Conservation (phyloP, 1,284 basidiomycete genomes). For the Ustilago curta region DNA sequence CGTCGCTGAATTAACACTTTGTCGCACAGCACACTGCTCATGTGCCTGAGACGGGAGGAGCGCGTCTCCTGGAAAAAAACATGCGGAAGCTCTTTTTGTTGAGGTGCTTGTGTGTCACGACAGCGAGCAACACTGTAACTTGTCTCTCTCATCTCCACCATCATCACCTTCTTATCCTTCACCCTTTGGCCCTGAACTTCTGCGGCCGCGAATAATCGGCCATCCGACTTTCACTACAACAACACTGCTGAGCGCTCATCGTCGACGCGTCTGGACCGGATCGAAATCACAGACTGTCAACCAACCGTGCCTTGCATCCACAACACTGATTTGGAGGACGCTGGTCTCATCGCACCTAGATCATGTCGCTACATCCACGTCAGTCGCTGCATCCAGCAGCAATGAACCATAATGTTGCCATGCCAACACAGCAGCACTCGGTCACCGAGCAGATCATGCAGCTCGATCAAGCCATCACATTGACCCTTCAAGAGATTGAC, state of each 20-base stretch:
- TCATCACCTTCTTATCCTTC: background rate
- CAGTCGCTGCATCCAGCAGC: slow-evolving; percentile 52
- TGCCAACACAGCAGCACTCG: slow-evolving; percentile 67
- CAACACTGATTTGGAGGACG: background rate
- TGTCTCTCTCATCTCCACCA: slow-evolving; percentile 1
- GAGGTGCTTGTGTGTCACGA: background rate
- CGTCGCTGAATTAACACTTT: slow-evolving; percentile 21
- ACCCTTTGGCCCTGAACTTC: background rate
- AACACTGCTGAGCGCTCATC: background rate
- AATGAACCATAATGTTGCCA: slow-evolving; percentile 29
- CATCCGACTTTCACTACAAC: background rate
- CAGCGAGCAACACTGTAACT: too few relatives aligned
- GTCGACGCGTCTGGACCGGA: background rate
- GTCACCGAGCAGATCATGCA: slow-evolving; percentile 88
- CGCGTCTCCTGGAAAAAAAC: slow-evolving; percentile 23
- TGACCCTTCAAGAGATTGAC: slow-evolving; percentile 84
- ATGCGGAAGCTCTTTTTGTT: slow-evolving; percentile 3
- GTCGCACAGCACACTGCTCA: slow-evolving; percentile 19
- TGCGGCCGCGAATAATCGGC: too few relatives aligned
- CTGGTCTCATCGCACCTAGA: background rate
- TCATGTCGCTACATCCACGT: slow-evolving; percentile 47
- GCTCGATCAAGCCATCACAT: slow-evolving; percentile 93
- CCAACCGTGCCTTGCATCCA: background rate
- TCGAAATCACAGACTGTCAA: background rate
- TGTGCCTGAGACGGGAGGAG: slow-evolving; percentile 12